Percentiles rank a stretch among this genome's conserved stretches.
Evolutionary conservation across 441 rosid genomes (phyloP).

Genomic region (Populus tomentosa): DNA sequence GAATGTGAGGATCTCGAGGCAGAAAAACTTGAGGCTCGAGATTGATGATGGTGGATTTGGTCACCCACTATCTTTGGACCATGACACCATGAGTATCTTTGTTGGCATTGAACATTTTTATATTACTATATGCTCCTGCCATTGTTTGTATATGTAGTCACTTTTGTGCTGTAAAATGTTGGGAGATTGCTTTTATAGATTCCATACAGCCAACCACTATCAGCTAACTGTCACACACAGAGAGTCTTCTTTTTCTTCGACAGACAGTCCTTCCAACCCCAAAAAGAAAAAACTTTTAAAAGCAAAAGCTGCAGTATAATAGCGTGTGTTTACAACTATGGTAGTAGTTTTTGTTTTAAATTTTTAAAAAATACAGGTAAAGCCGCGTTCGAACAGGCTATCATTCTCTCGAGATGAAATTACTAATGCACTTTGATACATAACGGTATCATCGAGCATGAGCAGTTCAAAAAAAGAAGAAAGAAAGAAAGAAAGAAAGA

Average conservation of each 20-base stretch:
- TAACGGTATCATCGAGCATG: background rate
- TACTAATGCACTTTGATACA: background rate
- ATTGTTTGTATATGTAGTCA: background rate
- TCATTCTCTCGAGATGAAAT: background rate
- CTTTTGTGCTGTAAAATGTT: slow-evolving; percentile 34
- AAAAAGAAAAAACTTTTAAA: slow-evolving; percentile 31
- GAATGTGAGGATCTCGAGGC: slow-evolving; percentile 58
- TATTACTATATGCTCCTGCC: too few species aligned
- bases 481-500: too few species aligned
- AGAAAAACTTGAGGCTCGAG: slow-evolving; percentile 21
- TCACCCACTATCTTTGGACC: slow-evolving; percentile 26
- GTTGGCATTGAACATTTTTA: background rate
- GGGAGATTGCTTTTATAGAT: slow-evolving; percentile 25
- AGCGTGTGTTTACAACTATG: too few species aligned
- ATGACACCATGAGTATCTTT: background rate
- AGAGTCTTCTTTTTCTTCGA: background rate
- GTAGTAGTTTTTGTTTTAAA: too few species aligned
- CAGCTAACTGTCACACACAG: slow-evolving; percentile 22
- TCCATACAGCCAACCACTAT: slow-evolving; percentile 25
- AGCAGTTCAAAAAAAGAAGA: background rate
- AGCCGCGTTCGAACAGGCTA: too few species aligned
- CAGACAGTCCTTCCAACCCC: slow-evolving; percentile 26
- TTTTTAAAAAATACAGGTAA: too few species aligned
- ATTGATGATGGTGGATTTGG: slow-evolving; percentile 39
- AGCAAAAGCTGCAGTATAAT: slow-evolving; percentile 42